These are phyloP conservation scores for Tolypocladium sp. DNA, from an alignment of 2,329 filamentous ascomycete species.

Conservation along the genomic window DNA sequence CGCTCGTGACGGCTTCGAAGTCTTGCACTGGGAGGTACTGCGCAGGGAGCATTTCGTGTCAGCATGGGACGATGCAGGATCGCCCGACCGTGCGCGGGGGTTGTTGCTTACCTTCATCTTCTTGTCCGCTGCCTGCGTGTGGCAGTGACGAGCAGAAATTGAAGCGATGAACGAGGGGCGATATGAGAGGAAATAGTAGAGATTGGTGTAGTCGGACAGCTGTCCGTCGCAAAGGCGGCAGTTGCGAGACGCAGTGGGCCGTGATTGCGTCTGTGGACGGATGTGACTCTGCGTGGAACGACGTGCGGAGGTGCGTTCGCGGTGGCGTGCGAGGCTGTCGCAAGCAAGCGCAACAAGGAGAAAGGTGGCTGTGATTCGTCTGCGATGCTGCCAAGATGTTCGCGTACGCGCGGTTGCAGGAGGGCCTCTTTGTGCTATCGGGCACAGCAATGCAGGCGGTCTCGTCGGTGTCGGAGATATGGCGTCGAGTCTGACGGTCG, in stretches of 20 bases:
- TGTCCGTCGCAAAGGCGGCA: neutral
- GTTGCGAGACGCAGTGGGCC: neutral
- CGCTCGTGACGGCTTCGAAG: constrained; percentile 84
- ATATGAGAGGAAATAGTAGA: neutral
- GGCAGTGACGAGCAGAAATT: neutral
- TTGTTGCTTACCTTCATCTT: constrained; percentile 28
- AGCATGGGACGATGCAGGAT: neutral
- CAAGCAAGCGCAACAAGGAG: neutral
- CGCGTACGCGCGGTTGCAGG: neutral
- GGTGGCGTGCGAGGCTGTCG: neutral
- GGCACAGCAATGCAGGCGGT: neutral
- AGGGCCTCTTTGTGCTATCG: neutral
- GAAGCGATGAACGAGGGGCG: neutral
- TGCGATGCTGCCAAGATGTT: neutral
- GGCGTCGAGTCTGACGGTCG: neutral
- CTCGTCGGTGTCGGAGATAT: neutral
- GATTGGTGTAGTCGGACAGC: neutral
- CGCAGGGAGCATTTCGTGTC: neutral
- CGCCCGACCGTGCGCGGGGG: no score
- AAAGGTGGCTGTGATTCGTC: neutral
- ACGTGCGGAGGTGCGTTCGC: neutral
- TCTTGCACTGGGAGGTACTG: constrained; percentile 88
- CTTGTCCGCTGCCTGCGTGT: constrained; percentile 9
- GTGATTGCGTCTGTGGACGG: neutral
- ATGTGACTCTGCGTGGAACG: neutral